Evolutionary conservation across 176 grass and related monocot species (phyloP).

Genomic region (Triticum aestivum): DNA sequence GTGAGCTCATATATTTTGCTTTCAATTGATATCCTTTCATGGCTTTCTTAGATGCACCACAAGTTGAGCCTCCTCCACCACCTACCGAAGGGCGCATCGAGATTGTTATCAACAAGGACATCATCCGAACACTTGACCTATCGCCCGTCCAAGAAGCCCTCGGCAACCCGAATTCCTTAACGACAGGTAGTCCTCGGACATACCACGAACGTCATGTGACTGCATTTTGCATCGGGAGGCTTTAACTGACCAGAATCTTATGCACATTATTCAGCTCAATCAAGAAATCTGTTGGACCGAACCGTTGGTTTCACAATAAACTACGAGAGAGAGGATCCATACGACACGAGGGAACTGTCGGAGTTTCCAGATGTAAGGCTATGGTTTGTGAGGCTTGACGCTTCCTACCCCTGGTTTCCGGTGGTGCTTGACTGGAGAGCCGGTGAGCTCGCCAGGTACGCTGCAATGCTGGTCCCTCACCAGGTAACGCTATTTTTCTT

Average conservation of each 20-base stretch:
- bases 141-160: conserved; percentile 50
- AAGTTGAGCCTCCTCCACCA: conserved; percentile 68
- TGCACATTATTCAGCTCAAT: conserved; percentile 37
- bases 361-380: conserved; percentile 78
- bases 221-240: not conserved
- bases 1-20: not conserved
- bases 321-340: conserved; percentile 82
- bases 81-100: conserved; percentile 73
- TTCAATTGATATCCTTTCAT: not conserved
- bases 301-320: conserved; percentile 89
- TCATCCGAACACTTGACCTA: conserved; percentile 54
- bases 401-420: conserved; percentile 83
- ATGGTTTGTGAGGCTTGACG: conserved; percentile 91
- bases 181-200: conserved; percentile 34
- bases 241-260: not conserved
- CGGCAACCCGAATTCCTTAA: conserved; percentile 39
- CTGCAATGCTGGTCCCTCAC: conserved; percentile 91
- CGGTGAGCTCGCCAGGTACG: conserved; percentile 78
- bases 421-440: conserved; percentile 97
- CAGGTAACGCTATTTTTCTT: too few species aligned
- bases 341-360: conserved; percentile 64
- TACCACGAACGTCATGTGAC: not conserved
- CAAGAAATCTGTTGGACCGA: conserved; percentile 57
- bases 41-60: conserved; percentile 36
- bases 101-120: conserved; percentile 57